Percentiles rank a stretch among this genome's conserved stretches.
Evolutionary conservation across 805 yeast species (phyloP).

Genomic region (Pichia rugopelliculosa): DNA sequence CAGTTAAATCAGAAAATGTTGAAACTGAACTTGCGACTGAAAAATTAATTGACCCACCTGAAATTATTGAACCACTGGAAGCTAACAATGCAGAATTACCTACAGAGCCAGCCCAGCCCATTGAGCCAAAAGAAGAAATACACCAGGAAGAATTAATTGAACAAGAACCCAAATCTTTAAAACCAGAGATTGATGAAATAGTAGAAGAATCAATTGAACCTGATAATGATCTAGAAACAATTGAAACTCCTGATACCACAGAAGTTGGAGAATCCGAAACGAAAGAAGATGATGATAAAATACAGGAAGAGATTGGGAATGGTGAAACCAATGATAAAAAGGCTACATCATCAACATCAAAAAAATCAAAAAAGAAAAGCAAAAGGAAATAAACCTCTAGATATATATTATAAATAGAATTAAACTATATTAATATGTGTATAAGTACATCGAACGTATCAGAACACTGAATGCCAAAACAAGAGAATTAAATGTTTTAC

Average conservation of each 20-base stretch:
- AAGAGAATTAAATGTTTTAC: background rate
- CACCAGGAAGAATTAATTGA: background rate
- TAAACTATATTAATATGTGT: background rate
- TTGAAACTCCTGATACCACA: background rate
- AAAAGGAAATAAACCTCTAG: background rate
- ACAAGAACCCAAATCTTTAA: background rate
- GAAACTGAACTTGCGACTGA: background rate
- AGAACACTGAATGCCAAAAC: background rate
- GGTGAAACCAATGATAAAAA: no score
- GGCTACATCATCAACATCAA: background rate
- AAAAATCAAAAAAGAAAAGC: background rate
- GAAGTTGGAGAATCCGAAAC: conserved; percentile 27
- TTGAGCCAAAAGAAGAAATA: background rate
- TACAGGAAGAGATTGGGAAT: no score
- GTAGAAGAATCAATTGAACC: background rate
- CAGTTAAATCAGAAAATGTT: background rate
- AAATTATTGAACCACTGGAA: background rate
- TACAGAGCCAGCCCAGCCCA: background rate
- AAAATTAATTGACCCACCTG: background rate
- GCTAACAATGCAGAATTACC: no score
- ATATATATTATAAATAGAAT: background rate
- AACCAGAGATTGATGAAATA: background rate
- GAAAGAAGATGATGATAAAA: conserved; percentile 24
- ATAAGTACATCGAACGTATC: background rate
- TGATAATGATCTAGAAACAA: background rate